Base-by-base conservation (phyloP, 805 yeast genomes). In the Wickerhamiella dianesei region DNA sequence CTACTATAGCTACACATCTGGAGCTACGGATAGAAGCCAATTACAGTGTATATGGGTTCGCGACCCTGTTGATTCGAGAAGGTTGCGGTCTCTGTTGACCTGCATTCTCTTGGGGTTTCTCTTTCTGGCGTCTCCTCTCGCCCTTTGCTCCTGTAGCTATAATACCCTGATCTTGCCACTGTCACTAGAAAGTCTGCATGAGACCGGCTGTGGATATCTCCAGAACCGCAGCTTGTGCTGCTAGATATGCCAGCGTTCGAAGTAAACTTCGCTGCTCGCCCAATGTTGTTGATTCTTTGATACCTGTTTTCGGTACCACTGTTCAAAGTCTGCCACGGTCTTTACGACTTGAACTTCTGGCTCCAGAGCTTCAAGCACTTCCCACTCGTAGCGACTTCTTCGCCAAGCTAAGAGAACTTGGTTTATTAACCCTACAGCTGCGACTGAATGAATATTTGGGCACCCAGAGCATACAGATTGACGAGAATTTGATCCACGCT, bases 401-500 rank as follows among this genome's bases (percentile, higher is more conserved):
- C 37, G 36, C 19, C 1, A 54, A 51, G 3, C 48, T 56, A 3
- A 13, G 18, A 6, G 14, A 9, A 3, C 20, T 35, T 4, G 58
- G 59, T 0, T 37, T 35, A 6, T 19, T 22, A 41, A 35, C 52
- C 6, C 44, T 55, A 13, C 36, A 41, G 9, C 32, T 56, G 3
- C 42, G 45, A n/a, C 35, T 51, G 19, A 56, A 56, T 39, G 49
- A 46, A 16, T 50, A 47, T 20, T 44, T 56, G 13, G 58, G 59
- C 6, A 55, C 59, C 5, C 57, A 53, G 19, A 53, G 41, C 16
- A 53, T 53, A 3, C 44, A 19, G 21, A 17, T 53, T 8, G 41
- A 50, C n/a, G 19, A 25, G 3, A 20, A 14, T 5, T 47, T 56
- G 6, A 14, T 56, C 2, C 37, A 41, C 16, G 40, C 25, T 37